A percentile compares a stretch with the other conserved stretches of the same genome.
Evolutionary conservation across 345 rosid species (phyloP).

Genomic region (Cochlearia excelsa): DNA sequence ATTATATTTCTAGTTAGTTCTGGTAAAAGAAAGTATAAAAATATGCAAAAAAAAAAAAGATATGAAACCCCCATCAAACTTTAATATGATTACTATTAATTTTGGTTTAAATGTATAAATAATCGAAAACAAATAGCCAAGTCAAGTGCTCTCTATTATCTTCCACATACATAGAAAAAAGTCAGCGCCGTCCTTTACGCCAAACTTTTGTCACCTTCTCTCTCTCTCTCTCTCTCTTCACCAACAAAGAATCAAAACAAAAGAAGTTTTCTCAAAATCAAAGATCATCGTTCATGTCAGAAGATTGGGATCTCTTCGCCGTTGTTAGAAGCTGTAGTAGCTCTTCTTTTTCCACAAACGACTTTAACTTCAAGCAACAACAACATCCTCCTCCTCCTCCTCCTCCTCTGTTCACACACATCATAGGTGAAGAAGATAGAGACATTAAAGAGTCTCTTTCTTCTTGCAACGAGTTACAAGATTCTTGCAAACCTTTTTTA

Average conservation of each 20-base stretch:
- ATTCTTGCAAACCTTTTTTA: conserved; percentile 56
- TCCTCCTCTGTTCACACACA: conserved; percentile 30
- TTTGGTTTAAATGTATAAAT: too few species aligned
- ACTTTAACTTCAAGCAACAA: conserved; percentile 27
- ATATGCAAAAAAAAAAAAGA: too few species aligned
- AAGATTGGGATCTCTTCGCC: conserved; percentile 82
- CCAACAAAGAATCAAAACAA: conserved; percentile 12
- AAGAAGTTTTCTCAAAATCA: conserved; percentile 27
- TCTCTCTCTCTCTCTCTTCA: conserved; percentile 30
- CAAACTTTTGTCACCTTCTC: background rate
- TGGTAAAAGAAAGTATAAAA: too few species aligned
- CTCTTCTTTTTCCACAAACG: conserved; percentile 23
- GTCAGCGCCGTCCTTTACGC: conserved; percentile 77
- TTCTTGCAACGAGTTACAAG: conserved; percentile 48
- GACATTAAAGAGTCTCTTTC: conserved; percentile 11
- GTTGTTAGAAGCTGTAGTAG: conserved; percentile 60
- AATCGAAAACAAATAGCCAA: background rate
- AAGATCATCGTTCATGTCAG: conserved; percentile 33
- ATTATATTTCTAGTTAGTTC: too few species aligned
- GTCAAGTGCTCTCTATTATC: conserved; percentile 14
- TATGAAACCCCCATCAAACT: too few species aligned
- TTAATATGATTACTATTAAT: too few species aligned
- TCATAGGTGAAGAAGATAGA: conserved; percentile 18
- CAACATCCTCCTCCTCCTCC: conserved; percentile 16
- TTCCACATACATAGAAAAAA: conserved; percentile 32